Conservation (phyloP, 1,284 basidiomycete genomes). For the Tylopilus sp. region DNA sequence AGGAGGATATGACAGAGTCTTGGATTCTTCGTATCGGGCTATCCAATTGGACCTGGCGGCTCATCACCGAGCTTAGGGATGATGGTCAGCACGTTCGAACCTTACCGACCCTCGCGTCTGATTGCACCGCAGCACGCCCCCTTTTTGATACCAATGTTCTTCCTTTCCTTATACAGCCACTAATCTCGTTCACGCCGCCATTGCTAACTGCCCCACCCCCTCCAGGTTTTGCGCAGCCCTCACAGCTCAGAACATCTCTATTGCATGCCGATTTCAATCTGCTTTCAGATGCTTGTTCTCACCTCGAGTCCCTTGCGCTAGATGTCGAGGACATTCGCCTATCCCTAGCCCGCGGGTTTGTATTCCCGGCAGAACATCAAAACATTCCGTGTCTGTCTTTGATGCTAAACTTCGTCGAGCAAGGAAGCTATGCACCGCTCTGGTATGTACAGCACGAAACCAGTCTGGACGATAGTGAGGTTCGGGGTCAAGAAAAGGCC, state of each 20-base stretch:
- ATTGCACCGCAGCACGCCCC: slow-evolving; percentile 41
- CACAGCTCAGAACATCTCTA: slow-evolving; percentile 47
- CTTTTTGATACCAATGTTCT: slow-evolving; percentile 61
- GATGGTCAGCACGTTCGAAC: slow-evolving; percentile 43
- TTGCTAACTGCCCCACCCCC: slow-evolving; percentile 38
- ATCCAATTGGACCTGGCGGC: slow-evolving; percentile 73
- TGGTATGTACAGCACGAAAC: slow-evolving; percentile 48
- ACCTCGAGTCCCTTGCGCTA: slow-evolving; percentile 71
- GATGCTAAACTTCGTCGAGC: slow-evolving; percentile 71
- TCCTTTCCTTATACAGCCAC: slow-evolving; percentile 55
- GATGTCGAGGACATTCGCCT: slow-evolving; percentile 72
- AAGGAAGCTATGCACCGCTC: slow-evolving; percentile 57
- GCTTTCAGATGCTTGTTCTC: slow-evolving; percentile 67
- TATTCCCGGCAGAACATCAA: slow-evolving; percentile 53
- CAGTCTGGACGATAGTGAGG: slow-evolving; percentile 42
- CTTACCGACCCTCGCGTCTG: slow-evolving; percentile 4
- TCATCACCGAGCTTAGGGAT: slow-evolving; percentile 62
- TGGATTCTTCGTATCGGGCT: slow-evolving; percentile 65
- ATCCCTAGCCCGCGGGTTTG: slow-evolving; percentile 63
- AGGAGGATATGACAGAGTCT: slow-evolving; percentile 43
- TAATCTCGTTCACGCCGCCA: slow-evolving; percentile 57
- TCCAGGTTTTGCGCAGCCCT: slow-evolving; percentile 40
- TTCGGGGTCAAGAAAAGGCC: slow-evolving; percentile 58
- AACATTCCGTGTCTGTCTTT: slow-evolving; percentile 56
- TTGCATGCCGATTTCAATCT: slow-evolving; percentile 67